A percentile compares a stretch with the other conserved stretches of the same genome.
Evolutionary conservation across 1,139 yeast genomes (phyloP).

Genomic region (Candida pseudoviswanathii): DNA sequence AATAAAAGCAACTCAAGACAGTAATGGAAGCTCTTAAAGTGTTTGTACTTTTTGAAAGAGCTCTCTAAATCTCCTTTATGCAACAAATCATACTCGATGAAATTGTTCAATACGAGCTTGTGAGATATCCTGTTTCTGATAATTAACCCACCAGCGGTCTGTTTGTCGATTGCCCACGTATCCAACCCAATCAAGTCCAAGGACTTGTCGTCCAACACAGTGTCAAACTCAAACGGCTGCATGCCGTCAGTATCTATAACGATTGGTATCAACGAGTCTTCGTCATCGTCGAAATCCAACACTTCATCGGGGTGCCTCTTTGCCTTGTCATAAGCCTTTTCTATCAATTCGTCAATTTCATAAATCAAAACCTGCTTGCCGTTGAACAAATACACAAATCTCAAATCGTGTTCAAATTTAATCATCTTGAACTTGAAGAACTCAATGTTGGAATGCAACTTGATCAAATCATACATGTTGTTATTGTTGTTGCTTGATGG

Average conservation of each 20-base stretch:
- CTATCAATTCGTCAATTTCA: slow-evolving; percentile 33
- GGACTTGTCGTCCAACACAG: slow-evolving; percentile 13
- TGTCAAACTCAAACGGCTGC: slow-evolving; percentile 29
- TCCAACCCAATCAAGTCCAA: slow-evolving; percentile 40
- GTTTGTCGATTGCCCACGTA: slow-evolving; percentile 24
- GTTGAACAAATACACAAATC: slow-evolving; percentile 30
- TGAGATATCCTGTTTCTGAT: slow-evolving; percentile 31
- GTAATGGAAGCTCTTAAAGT: slow-evolving; percentile 36
- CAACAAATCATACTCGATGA: slow-evolving; percentile 42
- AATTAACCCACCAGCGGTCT: slow-evolving; percentile 19
- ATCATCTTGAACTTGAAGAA: slow-evolving; percentile 31
- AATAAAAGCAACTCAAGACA: slow-evolving; percentile 45
- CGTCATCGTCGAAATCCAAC: slow-evolving; percentile 23
- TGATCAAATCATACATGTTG: slow-evolving; percentile 42
- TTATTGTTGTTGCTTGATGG: slow-evolving; percentile 15
- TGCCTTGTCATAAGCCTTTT: slow-evolving; percentile 23
- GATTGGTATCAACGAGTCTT: slow-evolving; percentile 27
- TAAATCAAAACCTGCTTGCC: slow-evolving; percentile 35
- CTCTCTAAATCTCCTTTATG: slow-evolving; percentile 21
- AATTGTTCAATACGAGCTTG: slow-evolving; percentile 38
- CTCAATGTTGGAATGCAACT: slow-evolving; percentile 34
- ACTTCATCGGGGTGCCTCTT: slow-evolving; percentile 21
- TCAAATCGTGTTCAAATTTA: slow-evolving; percentile 18
- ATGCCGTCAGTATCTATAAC: slow-evolving; percentile 28
- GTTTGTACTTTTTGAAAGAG: slow-evolving; percentile 28